Percentiles rank a stretch among this genome's conserved stretches.
Evolutionary conservation across 2,329 filamentous ascomycete genomes (phyloP).

Genomic region (Cladosporium cucumerinum): DNA sequence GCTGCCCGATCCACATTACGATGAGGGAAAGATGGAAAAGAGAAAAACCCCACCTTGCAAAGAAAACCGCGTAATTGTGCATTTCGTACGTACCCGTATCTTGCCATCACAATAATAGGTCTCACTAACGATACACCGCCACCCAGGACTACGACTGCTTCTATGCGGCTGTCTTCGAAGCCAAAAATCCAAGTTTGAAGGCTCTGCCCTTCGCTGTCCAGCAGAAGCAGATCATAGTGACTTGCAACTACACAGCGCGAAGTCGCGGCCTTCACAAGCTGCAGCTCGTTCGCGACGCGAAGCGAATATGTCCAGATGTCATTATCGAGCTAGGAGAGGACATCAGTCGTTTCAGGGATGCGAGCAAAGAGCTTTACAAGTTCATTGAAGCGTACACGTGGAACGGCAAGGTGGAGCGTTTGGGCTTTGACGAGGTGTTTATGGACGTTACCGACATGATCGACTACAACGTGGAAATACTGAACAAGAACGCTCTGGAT

Average conservation of each 20-base stretch:
- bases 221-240: conserved; percentile 86
- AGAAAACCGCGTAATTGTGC: conserved; percentile 69
- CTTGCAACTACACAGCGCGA: conserved; percentile 90
- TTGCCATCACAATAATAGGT: neutral
- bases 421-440: conserved; percentile 90
- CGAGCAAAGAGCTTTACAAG: conserved; percentile 73
- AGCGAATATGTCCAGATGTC: conserved; percentile 74
- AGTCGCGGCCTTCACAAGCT: conserved; percentile 70
- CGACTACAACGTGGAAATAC: conserved; percentile 69
- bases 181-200: conserved; percentile 70
- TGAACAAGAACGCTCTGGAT: conserved; percentile 63
- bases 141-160: conserved; percentile 80
- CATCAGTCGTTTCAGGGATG: conserved; percentile 77
- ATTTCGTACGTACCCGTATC: conserved; percentile 63
- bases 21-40: conserved; percentile 25
- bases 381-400: conserved; percentile 73
- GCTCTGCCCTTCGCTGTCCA: conserved; percentile 75
- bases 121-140: neutral
- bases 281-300: conserved; percentile 79
- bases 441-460: conserved; percentile 84
- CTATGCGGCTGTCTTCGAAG: conserved; percentile 88
- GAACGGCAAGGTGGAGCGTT: conserved; percentile 71
- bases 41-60: conserved; percentile 40
- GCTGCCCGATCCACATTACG: neutral
- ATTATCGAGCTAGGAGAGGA: conserved; percentile 86